A percentile compares a stretch with the other conserved stretches of the same genome.
These are phyloP conservation scores for Oryza nivara DNA, from an alignment of 176 grass and related monocot genomes.

Conservation along the genomic window DNA sequence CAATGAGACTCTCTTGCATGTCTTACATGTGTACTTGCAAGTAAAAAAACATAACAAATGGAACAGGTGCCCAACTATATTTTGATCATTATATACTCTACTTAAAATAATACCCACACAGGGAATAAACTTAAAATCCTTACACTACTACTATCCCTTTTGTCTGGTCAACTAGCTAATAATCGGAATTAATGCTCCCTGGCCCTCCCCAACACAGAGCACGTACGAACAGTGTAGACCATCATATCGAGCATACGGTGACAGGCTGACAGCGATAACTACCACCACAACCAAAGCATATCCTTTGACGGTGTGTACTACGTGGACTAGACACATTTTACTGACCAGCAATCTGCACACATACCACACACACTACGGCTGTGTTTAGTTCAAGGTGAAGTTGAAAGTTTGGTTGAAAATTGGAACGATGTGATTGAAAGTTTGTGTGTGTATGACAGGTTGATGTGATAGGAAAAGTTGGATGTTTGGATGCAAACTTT, in stretches of 20 bases:
- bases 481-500: too few species aligned
- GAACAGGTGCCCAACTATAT: neutral
- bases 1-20: neutral
- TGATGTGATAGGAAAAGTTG: too few species aligned
- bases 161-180: slow-evolving; percentile 20
- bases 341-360: neutral
- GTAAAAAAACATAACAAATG: neutral
- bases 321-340: neutral
- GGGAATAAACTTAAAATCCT: neutral
- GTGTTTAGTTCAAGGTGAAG: too few species aligned
- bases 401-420: too few species aligned
- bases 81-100: neutral
- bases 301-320: neutral
- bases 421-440: too few species aligned
- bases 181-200: neutral
- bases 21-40: neutral
- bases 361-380: neutral
- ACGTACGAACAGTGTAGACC: slow-evolving; percentile 14
- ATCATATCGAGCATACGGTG: slow-evolving; percentile 41
- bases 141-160: neutral
- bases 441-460: too few species aligned
- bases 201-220: neutral
- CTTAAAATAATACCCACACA: neutral
- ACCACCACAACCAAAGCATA: slow-evolving; percentile 6
- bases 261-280: slow-evolving; percentile 22